These are phyloP conservation scores for Fraxinus ornus DNA, from an alignment of 305 asterid genomes.

Conservation along the genomic window DNA sequence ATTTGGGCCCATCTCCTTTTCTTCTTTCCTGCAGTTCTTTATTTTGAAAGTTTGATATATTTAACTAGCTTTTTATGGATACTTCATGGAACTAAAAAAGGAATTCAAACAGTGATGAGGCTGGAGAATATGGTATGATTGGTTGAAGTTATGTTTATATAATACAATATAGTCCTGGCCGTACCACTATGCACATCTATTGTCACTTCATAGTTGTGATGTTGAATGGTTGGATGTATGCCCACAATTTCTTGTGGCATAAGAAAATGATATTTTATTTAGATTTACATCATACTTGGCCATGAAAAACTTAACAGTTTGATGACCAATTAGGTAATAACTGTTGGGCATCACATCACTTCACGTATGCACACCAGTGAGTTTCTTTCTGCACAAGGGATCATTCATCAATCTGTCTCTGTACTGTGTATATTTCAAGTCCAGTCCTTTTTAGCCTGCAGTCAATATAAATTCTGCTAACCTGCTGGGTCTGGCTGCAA, in stretches of 20 bases:
- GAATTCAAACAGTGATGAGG: neutral
- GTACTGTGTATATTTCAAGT: neutral
- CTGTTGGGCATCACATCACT: neutral
- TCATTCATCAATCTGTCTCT: neutral
- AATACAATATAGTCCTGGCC: neutral
- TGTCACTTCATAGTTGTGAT: neutral
- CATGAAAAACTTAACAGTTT: neutral
- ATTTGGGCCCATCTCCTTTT: neutral
- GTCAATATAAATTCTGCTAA: neutral
- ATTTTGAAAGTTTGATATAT: neutral
- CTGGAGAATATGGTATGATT: neutral
- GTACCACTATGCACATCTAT: neutral
- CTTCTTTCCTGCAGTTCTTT: neutral
- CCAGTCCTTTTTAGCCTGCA: neutral
- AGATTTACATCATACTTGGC: neutral
- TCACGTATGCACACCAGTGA: neutral
- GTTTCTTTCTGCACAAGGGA: neutral
- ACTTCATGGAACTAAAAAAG: neutral
- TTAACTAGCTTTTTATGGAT: neutral
- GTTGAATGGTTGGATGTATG: neutral
- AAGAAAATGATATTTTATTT: neutral
- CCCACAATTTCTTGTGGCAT: neutral
- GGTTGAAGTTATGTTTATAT: neutral
- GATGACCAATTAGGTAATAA: neutral
- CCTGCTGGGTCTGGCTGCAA: neutral